Conservation (phyloP, 371 early-diverging fungal species). For the Mortierella sp. region DNA sequence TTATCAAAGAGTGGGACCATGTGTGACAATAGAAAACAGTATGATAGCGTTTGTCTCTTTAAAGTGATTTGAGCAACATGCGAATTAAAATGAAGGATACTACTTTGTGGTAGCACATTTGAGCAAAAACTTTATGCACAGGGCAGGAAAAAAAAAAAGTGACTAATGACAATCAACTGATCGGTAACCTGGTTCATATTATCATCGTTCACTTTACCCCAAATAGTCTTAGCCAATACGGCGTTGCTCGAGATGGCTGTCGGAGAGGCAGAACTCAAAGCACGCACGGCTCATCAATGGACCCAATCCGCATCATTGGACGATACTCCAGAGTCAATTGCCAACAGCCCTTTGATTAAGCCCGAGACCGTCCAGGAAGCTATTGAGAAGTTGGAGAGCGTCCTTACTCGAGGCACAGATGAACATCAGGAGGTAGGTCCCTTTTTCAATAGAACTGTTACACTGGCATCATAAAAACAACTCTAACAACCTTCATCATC, state of each 20-base stretch:
- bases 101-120: slow-evolving; percentile 12
- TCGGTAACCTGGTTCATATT: slow-evolving; percentile 1
- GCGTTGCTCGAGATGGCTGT: slow-evolving; percentile 44
- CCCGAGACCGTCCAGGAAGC: slow-evolving; percentile 34
- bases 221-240: slow-evolving; percentile 40
- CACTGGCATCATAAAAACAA: background rate
- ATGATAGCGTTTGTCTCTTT: slow-evolving; percentile 19
- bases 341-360: slow-evolving; percentile 20
- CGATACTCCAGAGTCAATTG: slow-evolving; percentile 35
- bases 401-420: slow-evolving; percentile 34
- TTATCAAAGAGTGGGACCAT: background rate
- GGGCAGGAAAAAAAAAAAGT: slow-evolving; percentile 1
- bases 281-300: slow-evolving; percentile 29
- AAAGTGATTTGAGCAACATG: slow-evolving; percentile 16
- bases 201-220: background rate
- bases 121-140: background rate
- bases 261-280: slow-evolving; percentile 33
- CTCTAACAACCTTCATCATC: background rate
- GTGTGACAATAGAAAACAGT: background rate
- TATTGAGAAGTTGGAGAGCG: slow-evolving; percentile 37
- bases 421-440: slow-evolving; percentile 45
- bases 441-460: background rate
- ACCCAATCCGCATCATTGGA: slow-evolving; percentile 28
- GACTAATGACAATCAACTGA: slow-evolving; percentile 21
- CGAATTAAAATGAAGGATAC: background rate